Percentiles rank a stretch among this genome's conserved stretches.
phyloP scores from a whole-genome alignment of 1,284 basidiomycete genomes.

The Heterobasidion irregulare region DNA sequence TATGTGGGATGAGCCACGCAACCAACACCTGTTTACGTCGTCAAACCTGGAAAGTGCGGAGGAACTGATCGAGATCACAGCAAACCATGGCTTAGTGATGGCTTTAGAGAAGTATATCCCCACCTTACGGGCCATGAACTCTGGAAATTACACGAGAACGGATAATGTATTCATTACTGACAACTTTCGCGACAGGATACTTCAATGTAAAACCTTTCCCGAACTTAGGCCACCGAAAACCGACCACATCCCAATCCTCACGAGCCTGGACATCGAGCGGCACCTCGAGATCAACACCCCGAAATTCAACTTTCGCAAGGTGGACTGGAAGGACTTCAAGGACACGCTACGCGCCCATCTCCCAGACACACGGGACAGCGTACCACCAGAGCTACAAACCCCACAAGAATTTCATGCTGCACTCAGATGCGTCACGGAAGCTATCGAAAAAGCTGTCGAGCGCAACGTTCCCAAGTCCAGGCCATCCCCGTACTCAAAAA shows the following conservation, averaged over 20 bases:
- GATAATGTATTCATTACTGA: conserved; percentile 26
- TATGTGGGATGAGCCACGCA: neutral
- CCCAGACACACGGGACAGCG: neutral
- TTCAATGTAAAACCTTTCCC: conserved; percentile 12
- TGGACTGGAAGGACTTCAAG: neutral
- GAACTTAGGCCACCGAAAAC: conserved; percentile 9
- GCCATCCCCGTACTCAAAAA: conserved; percentile 15
- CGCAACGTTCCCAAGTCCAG: conserved; percentile 15
- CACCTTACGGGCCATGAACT: conserved; percentile 16
- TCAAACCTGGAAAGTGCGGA: neutral
- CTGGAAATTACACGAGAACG: conserved; percentile 20
- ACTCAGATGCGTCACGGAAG: conserved; percentile 7
- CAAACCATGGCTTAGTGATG: conserved; percentile 13
- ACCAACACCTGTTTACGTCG: neutral
- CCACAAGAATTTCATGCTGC: conserved; percentile 7
- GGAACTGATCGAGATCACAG: neutral
- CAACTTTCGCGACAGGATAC: conserved; percentile 10
- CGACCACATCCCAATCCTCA: conserved; percentile 22
- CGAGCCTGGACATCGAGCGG: conserved; percentile 10
- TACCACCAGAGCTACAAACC: neutral
- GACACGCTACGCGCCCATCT: neutral
- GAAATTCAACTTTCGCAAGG: conserved; percentile 8
- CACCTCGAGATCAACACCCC: conserved; percentile 14
- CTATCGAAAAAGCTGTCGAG: conserved; percentile 13
- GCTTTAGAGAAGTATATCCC: conserved; percentile 19